phyloP scores from a whole-genome alignment of 2,329 filamentous ascomycete species.

The Talaromyces sp. region DNA sequence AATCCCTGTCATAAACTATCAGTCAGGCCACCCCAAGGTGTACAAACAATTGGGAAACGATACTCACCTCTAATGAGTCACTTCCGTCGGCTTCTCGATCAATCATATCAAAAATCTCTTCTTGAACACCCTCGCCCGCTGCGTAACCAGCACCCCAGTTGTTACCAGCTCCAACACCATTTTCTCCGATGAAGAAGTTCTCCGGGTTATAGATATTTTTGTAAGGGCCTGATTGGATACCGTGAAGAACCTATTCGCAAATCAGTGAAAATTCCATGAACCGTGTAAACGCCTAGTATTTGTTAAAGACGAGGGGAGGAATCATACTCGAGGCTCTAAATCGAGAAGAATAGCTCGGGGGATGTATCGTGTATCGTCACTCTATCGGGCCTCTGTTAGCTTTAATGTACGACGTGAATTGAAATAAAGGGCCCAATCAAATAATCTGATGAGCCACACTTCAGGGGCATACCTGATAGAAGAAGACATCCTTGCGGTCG shows the following conservation, averaged over 20 bases:
- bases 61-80: constrained; percentile 82
- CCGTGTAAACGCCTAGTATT: neutral
- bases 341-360: constrained; percentile 94
- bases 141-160: constrained; percentile 98
- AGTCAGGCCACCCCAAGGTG: constrained; percentile 1
- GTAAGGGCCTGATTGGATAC: constrained; percentile 91
- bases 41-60: neutral
- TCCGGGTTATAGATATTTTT: constrained; percentile 99
- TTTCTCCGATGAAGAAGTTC: constrained; percentile 96
- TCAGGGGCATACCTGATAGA: constrained; percentile 70
- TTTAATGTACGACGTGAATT: neutral
- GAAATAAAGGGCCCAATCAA: neutral
- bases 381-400: constrained; percentile 54
- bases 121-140: constrained; percentile 85
- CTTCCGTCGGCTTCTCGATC: constrained; percentile 97
- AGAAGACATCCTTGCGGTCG: constrained; percentile 98
- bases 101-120: constrained; percentile 99
- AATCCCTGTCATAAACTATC: constrained; percentile 66
- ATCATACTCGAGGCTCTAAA: constrained; percentile 78
- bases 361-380: constrained; percentile 97
- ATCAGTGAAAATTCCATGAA: neutral
- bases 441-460: neutral
- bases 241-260: constrained; percentile 70
- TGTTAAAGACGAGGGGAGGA: neutral
- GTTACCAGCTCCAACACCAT: constrained; percentile 91